A percentile compares a stretch with the other conserved stretches of the same genome.
Conservation (phyloP, 371 early-diverging fungal species). For the Dichotomocladium elegans region DNA sequence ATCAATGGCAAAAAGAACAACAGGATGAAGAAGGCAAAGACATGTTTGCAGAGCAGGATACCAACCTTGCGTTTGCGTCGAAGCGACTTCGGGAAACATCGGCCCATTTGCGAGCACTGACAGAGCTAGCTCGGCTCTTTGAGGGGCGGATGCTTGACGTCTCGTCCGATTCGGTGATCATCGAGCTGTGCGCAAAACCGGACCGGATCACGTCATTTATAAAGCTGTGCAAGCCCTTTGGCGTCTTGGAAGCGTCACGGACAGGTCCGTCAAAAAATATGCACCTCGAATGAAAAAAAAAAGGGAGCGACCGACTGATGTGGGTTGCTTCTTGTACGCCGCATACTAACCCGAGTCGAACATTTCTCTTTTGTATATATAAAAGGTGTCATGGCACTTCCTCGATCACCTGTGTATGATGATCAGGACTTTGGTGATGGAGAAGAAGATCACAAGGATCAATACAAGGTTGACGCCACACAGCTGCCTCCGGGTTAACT, state of each 20-base stretch:
- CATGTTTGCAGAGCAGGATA: constrained; percentile 9
- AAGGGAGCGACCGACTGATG: too few species aligned
- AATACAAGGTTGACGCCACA: constrained; percentile 78
- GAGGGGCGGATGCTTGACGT: constrained; percentile 87
- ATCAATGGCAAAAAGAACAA: constrained; percentile 18
- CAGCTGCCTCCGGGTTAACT: constrained; percentile 84
- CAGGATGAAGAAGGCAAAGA: constrained; percentile 24
- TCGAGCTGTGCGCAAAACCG: constrained; percentile 88
- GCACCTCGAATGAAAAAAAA: too few species aligned
- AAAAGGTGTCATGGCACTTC: constrained; percentile 88
- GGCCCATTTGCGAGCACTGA: constrained; percentile 74
- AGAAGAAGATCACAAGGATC: constrained; percentile 49
- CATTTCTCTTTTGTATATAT: neutral
- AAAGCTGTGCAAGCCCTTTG: constrained; percentile 87
- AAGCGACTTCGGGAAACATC: constrained; percentile 61
- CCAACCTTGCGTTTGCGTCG: constrained; percentile 23
- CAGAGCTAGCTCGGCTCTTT: constrained; percentile 83
- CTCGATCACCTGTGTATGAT: constrained; percentile 76
- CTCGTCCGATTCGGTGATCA: constrained; percentile 68
- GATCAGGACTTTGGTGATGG: constrained; percentile 57
- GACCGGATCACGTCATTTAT: constrained; percentile 86
- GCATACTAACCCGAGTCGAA: too few species aligned
- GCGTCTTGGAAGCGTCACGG: constrained; percentile 87
- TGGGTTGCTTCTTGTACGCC: neutral
- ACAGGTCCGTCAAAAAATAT: too few species aligned